phyloP scores from a whole-genome alignment of 2,329 filamentous ascomycete species.

The Aureobasidium pullulans region DNA sequence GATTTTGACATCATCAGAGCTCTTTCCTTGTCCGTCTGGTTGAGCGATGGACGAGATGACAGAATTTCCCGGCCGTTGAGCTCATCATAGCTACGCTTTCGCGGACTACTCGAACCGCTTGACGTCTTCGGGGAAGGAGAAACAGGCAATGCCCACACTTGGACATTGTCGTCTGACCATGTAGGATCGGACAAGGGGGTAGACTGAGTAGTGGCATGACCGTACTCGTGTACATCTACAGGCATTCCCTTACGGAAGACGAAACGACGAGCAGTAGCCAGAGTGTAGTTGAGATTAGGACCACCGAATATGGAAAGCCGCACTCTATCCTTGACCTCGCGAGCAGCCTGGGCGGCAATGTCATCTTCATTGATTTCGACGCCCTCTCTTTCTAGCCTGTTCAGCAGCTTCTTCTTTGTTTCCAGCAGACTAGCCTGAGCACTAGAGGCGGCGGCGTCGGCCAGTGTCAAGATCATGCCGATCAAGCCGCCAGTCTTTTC shows the following conservation, averaged over 20 bases:
- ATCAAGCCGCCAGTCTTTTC: constrained; percentile 70
- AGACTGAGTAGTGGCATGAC: constrained; percentile 28
- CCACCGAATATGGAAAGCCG: constrained; percentile 66
- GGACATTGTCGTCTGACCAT: constrained; percentile 68
- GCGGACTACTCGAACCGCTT: constrained; percentile 19
- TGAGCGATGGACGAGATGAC: constrained; percentile 11
- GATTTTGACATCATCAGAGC: constrained; percentile 42
- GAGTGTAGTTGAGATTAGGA: constrained; percentile 67
- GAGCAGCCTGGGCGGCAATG: constrained; percentile 22
- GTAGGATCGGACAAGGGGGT: constrained; percentile 46
- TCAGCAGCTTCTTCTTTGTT: constrained; percentile 30
- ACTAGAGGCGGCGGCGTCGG: constrained; percentile 53
- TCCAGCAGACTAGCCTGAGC: constrained; percentile 36
- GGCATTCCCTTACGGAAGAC: constrained; percentile 79
- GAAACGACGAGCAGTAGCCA: constrained; percentile 79
- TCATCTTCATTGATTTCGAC: constrained; percentile 17
- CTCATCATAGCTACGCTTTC: constrained; percentile 31
- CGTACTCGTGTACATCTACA: constrained; percentile 62
- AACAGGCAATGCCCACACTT: constrained; percentile 75
- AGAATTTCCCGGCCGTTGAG: constrained; percentile 25
- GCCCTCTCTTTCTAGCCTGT: constrained; percentile 27
- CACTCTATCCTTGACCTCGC: constrained; percentile 26
- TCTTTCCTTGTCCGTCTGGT: constrained; percentile 33
- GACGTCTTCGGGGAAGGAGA: constrained; percentile 21
- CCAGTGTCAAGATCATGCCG: constrained; percentile 77